phyloP scores from a whole-genome alignment of 1,284 basidiomycete species.

The Megacollybia platyphylla region DNA sequence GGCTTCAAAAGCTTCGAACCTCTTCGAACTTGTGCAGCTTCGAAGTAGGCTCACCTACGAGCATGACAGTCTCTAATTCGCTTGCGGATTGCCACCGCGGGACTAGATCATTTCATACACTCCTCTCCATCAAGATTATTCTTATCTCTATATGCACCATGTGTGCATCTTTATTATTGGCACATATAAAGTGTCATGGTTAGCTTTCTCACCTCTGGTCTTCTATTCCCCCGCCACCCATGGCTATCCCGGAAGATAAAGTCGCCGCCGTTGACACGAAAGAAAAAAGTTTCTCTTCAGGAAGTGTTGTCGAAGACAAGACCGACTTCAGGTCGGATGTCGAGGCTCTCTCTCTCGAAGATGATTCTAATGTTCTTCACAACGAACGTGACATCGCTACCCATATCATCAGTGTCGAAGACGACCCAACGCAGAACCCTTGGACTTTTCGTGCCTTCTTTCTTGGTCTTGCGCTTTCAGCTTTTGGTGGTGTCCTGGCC shows the following conservation, averaged over 20 bases:
- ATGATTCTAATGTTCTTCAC: constrained; percentile 20
- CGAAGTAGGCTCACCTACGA: too few relatives aligned
- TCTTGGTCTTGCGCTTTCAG: constrained; percentile 47
- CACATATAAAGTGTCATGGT: too few relatives aligned
- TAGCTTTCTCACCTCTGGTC: too few relatives aligned
- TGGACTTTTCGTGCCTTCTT: constrained; percentile 48
- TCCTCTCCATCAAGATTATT: too few relatives aligned
- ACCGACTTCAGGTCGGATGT: constrained; percentile 3
- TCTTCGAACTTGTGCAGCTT: too few relatives aligned
- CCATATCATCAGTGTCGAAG: constrained; percentile 37
- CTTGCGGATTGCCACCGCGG: too few relatives aligned
- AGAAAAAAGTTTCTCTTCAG: background rate
- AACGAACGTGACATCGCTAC: constrained; percentile 36
- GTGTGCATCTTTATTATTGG: too few relatives aligned
- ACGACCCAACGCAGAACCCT: constrained; percentile 41
- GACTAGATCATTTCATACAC: too few relatives aligned
- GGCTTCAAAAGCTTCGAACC: too few relatives aligned
- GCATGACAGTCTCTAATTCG: too few relatives aligned
- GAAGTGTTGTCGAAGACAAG: background rate
- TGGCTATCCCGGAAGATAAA: background rate
- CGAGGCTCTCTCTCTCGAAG: constrained; percentile 16
- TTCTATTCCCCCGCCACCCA: background rate
- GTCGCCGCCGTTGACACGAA: background rate
- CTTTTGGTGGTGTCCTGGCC: constrained; percentile 44
- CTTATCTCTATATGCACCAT: too few relatives aligned